Evolutionary conservation across 179 eudicot species (phyloP), one percentile per base, ranked within the genome.

Genomic region (Pouteria campechiana): DNA sequence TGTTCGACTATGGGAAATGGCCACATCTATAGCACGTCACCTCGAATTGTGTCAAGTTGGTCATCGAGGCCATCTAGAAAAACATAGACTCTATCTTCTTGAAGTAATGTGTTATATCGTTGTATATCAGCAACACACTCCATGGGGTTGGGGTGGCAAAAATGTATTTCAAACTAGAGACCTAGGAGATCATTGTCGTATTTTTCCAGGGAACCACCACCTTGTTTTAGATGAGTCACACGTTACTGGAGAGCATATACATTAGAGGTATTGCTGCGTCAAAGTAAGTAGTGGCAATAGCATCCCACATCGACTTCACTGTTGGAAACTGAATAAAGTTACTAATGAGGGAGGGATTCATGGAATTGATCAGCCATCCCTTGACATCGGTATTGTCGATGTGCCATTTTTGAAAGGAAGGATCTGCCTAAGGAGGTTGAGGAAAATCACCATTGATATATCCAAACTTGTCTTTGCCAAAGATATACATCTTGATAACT

Each of bases 61-160:
- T 40, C 44, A 40, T 40, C 25, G 3, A 40, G 10, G 5, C 44
- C 44, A 17, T 40, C 44, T 0, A 40, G n/a, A 15, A 40, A 40
- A 5, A 21, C 6, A 40, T 19, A 40, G 11, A 40, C 44, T 7
- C 27, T 17, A 3, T 27, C 44, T 27, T 40, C 25, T n/a, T 40
- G 13, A 11, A 40, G 6, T 7, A 20, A 3, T 2, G 24, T 17
- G 9, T 40, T 40, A 11, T 40, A 40, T 6, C 10, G 8, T 27
- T 7, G 24, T 40, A 40, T 17, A 20, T 40, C 44, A 18, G 25
- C 25, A 6, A 19, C 3, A 19, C 44, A 40, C n/a, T 18, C 24
- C 24, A 40, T 40, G 4, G 44, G 44, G 17, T 40, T 40, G 1
- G 44, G 27, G 2, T 15, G 44, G 2, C 44, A 22, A 9, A 37